These are phyloP conservation scores for Lentinula detonsa DNA, from an alignment of 768 basidiomycete species.

Conservation along the genomic window DNA sequence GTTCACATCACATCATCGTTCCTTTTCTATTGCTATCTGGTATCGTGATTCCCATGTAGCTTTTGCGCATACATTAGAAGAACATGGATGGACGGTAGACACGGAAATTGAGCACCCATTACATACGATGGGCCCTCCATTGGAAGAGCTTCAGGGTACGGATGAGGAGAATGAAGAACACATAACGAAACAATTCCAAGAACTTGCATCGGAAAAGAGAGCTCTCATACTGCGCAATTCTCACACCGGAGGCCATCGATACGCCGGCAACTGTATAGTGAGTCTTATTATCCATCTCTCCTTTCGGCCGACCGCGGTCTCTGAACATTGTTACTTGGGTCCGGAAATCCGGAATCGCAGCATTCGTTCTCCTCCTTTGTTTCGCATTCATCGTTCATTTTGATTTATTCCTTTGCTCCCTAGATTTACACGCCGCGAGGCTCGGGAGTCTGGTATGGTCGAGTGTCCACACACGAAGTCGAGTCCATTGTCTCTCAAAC, in stretches of 20 bases:
- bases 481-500: slow-evolving; percentile 84
- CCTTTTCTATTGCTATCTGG: slow-evolving; percentile 9
- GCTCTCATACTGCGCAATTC: slow-evolving; percentile 84
- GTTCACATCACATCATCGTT: slow-evolving; percentile 4
- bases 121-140: slow-evolving; percentile 39
- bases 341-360: neutral
- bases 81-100: slow-evolving; percentile 69
- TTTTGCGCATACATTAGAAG: slow-evolving; percentile 56
- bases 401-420: neutral
- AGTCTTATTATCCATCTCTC: slow-evolving; percentile 24
- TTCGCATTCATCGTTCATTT: no score
- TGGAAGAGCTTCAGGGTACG: slow-evolving; percentile 54
- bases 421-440: slow-evolving; percentile 88
- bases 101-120: slow-evolving; percentile 62
- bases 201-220: slow-evolving; percentile 50
- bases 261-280: slow-evolving; percentile 87
- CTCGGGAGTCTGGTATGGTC: slow-evolving; percentile 88
- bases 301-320: neutral
- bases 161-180: slow-evolving; percentile 50
- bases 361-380: neutral
- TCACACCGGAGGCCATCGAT: slow-evolving; percentile 92
- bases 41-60: slow-evolving; percentile 31
- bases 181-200: slow-evolving; percentile 45
- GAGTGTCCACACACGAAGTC: slow-evolving; percentile 87
- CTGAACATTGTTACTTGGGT: neutral